Evolutionary conservation across 176 grass and related monocot species (phyloP), one percentile per base, ranked within the genome.

Genomic region (Aegilops tauschii): DNA sequence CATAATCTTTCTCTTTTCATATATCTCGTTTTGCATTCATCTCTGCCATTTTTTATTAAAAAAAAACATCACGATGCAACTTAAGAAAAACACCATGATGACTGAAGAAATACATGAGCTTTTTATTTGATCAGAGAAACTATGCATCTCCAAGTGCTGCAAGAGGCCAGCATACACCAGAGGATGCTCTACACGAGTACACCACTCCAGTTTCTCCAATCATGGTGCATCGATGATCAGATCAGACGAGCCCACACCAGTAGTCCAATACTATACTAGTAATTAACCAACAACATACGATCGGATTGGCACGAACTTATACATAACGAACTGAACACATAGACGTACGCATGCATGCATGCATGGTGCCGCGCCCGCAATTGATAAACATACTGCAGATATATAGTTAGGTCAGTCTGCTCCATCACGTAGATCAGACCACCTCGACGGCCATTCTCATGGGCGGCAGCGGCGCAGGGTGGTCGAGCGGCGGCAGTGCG

Each of bases 391-490:
- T 59, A 59, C 2, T 2, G 56, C 17, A 59, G 18, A 21, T 42
- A 42, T 42, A 42, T 35, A 61, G 47, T 69, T 31, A 74, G 82
- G 82, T 84, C 73, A 83, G 34, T 80, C 23, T 30, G 70, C 42
- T 76, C 37, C 45, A 44, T 44, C 42, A 44, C 42, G 42, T 23
- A 74, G 13, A 75, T 84, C 85, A 87, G 36, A 30, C 89, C 35
- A 87, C 89, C 76, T 84, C 81, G 2, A 87, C 80, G 75, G 81
- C 27, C 67, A 37, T 52, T 29, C 76, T 79, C 62, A 56, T 80
- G 71, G 36, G 58, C n/a, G 31, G 44, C 65, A 61, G 32, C 5
- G 87, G 42, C 18, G 77, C 34, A 28, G 18, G 9, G 49, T 18
- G 42, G 64, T 83, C 86, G 35, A 56, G 14, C 29, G 47, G 47